Evolutionary conservation across 129 eudicot species (phyloP), one percentile per base, ranked within the genome.

Genomic region (Cynara cardunculus): DNA sequence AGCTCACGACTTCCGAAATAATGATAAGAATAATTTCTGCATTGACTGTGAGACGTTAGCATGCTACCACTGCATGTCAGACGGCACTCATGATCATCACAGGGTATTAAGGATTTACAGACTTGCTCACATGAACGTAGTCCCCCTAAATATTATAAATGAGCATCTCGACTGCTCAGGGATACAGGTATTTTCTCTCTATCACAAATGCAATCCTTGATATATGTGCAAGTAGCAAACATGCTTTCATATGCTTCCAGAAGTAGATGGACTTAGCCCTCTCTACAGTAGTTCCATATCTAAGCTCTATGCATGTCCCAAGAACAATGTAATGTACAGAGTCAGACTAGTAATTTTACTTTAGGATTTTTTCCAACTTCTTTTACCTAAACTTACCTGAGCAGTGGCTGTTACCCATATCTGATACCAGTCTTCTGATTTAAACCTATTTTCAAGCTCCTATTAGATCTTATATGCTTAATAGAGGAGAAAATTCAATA

Each of bases 91-190:
- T 74, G 28, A 16, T 0, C 72, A 79, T 24, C 93, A 91, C 66
- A 81, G 22, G 27, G 67, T 84, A 4, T 71, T 93, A 32, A 93
- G 78, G 12, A 85, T 91, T 0, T 91, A 91, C 83, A 83, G 86
- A 5, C 94, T 88, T 77, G 88, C 84, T 56, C 77, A 85, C 64
- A 81, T 87, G 80, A 93, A 85, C 32, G 97, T 88, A n/a, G 94
- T 93, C 3, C 83, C 84, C 44, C 81, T 73, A 0, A 62, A 24
- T 26, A 85, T 88, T 73, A 88, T 93, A 49, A 83, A 69, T 75
- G 26, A 11, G 1, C 75, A 84, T 22, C 73, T 89, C 14, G 88
- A 93, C 70, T 88, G 90, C 78, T 75, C 87, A 7, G 76, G 73
- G 27, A 89, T 93, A 62, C 98, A 91, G 91, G 98, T 89, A 82